Conservation (phyloP, 495 filamentous ascomycete genomes). For the Aspergillus avenaceus region DNA sequence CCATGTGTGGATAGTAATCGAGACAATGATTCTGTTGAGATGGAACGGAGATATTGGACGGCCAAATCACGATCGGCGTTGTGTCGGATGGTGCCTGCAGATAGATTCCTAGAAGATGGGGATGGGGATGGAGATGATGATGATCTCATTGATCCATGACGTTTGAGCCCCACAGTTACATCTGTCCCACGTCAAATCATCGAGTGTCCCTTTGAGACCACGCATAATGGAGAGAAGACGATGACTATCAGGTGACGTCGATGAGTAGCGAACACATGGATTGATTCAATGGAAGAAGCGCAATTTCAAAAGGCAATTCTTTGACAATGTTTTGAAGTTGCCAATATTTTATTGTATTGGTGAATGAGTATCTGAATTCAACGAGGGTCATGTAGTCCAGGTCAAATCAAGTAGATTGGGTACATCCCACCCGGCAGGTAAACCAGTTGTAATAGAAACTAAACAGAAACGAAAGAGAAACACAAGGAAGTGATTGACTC, state of each 20-base stretch:
- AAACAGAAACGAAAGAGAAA: neutral
- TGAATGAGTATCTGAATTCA: neutral
- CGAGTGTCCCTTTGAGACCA: neutral
- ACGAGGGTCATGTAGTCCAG: neutral
- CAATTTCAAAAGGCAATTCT: neutral
- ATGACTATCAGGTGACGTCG: conserved; percentile 31
- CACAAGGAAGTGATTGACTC: too few species aligned
- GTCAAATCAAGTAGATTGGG: too few species aligned
- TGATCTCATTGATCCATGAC: neutral
- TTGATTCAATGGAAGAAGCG: neutral
- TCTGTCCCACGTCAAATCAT: neutral
- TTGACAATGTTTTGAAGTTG: neutral
- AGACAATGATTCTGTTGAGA: neutral
- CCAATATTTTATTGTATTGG: neutral
- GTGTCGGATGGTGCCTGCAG: too few species aligned
- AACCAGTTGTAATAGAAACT: neutral
- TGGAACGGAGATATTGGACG: too few species aligned
- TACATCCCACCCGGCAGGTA: too few species aligned
- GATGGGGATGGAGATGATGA: neutral
- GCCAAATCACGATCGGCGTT: too few species aligned
- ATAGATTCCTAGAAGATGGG: neutral
- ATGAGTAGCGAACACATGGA: neutral
- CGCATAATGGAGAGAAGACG: conserved; percentile 7
- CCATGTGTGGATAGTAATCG: too few species aligned
- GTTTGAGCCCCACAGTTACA: neutral